Evolutionary conservation across 768 basidiomycete species (phyloP), one percentile per base, ranked within the genome.

Genomic region (Fistulinella prunicolor): DNA sequence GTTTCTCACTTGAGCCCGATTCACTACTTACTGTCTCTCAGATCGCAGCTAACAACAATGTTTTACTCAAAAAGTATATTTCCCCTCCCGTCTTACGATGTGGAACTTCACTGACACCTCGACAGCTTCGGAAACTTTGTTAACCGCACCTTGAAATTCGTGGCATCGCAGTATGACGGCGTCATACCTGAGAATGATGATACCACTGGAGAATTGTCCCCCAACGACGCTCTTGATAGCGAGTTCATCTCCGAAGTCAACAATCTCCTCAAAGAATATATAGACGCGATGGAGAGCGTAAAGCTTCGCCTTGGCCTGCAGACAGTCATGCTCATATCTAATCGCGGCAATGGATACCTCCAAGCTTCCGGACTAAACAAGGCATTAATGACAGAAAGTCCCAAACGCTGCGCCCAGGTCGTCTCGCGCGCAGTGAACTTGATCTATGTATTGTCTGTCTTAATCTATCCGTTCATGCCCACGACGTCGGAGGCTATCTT

Each of bases 391-490:
- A 72, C 80, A 9, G 80, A 83, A 53, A 77, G 93, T 53, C 91
- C 93, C 3, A 75, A 77, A 47, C 88, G 93, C 49, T 95, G 93
- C 59, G 94, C 88, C 3, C 85, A 89, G 59, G 94, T 98, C 56
- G 74, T 98, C 49, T 83, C 88, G 40, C 85, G 93, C 44, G 89
- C 94, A 22, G 69, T 93, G 67, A 97, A 97, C 72, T 73, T 99
- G 56, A 95, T 98, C 65, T 98, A 96, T 65, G 71, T 85, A 30
- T 76, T 99, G 47, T 87, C 91, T 12, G 85, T 83, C 23, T 74
- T 96, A 57, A 69, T 92, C 55, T 86, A 94, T 63, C 95, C 96
- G 0, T 99, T 92, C 83, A 97, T 99, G 94, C 96, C 96, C 34
- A 77, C 84, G 12, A 95, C 90, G 0, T 83, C 87, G 29, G 81